Base-by-base conservation (phyloP, 129 eudicot species). In the Lactuca sativa region DNA sequence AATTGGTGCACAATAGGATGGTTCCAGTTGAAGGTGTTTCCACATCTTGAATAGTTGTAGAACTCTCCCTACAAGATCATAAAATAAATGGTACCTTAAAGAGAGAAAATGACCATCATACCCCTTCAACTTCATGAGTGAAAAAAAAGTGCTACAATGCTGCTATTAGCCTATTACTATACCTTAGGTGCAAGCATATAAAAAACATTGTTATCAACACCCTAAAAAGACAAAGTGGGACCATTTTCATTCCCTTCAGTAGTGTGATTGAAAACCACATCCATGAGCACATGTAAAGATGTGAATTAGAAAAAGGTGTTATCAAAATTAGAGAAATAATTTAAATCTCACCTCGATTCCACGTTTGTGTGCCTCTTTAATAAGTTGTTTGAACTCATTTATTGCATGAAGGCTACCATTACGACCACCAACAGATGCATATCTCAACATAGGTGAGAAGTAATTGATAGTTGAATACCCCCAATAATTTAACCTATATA, bases 171-270 rank as follows among this genome's bases (percentile, higher is more conserved):
- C 43, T 38, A 38, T 4, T 38, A 11, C 52, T 43, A 71, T 83
- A 95, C 99, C 99, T 95, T 87, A 55, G 99, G 97, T 64, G 99
- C 99, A 77, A 95, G 95, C 97, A 87, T 95, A 81, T 95, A 95
- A 66, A 87, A 93, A 54, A 85, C 90, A 84, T 90, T 86, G 87
- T 90, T 93, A 74, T 93, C 95, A 71, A 93, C 83, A 70, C 98
- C 98, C 66, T 92, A 83, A 69, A 93, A 93, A 69, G 97, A 93
- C 74, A 93, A 66, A 34, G 79, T 74, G 58, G 95, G 97, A 74
- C 98, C 98, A 64, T 83, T 83, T 78, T 93, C 92, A 76, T 93
- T 93, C 70, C 98, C 98, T 82, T 93, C 97, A 77, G 95, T 95
- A 48, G 98, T 89, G 85, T 93, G 98, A 77, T 93, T 93, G 76